phyloP scores from a whole-genome alignment of 148 eudicot species.

The Salicornia ramosissima region DNA sequence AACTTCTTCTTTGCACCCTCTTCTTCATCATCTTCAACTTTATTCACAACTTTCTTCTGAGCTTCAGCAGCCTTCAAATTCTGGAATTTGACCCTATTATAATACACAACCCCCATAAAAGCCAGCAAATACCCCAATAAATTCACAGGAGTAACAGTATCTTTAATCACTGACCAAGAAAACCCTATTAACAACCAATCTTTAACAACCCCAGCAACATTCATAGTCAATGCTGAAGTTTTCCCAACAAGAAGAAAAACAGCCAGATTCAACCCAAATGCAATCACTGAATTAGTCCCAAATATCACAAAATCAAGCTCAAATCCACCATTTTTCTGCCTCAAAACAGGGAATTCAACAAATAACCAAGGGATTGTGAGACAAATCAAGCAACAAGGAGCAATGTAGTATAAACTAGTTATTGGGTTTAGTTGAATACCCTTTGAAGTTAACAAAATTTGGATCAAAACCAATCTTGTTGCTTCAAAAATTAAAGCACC shows the following conservation, averaged over 20 bases:
- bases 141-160: conserved; percentile 50
- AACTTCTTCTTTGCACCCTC: conserved; percentile 18
- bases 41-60: conserved; percentile 34
- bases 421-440: conserved; percentile 60
- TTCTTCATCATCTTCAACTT: conserved; percentile 30
- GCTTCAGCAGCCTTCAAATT: conserved; percentile 56
- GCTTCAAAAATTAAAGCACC: conserved; percentile 58
- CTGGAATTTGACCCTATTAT: conserved; percentile 50
- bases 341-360: conserved; percentile 48
- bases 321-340: conserved; percentile 16
- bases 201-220: conserved; percentile 68
- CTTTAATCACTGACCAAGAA: conserved; percentile 70
- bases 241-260: conserved; percentile 65
- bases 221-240: conserved; percentile 70
- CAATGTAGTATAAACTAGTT: conserved; percentile 56
- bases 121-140: conserved; percentile 56
- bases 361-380: conserved; percentile 50
- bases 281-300: conserved; percentile 51
- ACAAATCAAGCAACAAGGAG: conserved; percentile 51
- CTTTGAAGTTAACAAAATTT: conserved; percentile 51
- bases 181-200: conserved; percentile 63
- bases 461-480: conserved; percentile 55
- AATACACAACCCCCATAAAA: conserved; percentile 52
- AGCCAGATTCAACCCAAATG: conserved; percentile 62
- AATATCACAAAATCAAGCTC: conserved; percentile 43